A percentile compares a stretch with the other conserved stretches of the same genome.
These are phyloP conservation scores for Podospora pseudoanserina DNA, from an alignment of 495 filamentous ascomycete species.

Conservation along the genomic window DNA sequence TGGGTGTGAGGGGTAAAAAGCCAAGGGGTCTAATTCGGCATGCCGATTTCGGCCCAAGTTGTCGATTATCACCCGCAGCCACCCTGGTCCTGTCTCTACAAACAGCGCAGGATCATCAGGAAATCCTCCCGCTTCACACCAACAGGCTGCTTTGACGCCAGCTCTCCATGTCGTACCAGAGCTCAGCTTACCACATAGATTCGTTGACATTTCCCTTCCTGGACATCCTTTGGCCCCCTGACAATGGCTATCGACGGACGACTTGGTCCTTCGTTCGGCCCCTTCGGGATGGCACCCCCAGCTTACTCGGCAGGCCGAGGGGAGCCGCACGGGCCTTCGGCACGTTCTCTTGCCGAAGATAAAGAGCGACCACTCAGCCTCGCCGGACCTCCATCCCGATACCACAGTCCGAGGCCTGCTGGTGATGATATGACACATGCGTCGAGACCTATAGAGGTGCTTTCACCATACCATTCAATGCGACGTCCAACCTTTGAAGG, in stretches of 20 bases:
- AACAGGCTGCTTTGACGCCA: neutral
- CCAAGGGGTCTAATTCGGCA: slow-evolving; percentile 25
- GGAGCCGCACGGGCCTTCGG: neutral
- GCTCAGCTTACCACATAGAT: neutral
- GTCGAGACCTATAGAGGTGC: neutral
- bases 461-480: neutral
- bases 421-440: neutral
- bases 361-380: neutral
- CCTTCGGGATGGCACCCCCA: neutral
- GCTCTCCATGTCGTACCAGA: neutral
- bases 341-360: neutral
- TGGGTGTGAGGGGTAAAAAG: slow-evolving; percentile 25
- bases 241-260: neutral
- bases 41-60: slow-evolving; percentile 43
- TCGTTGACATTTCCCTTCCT: neutral
- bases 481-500: neutral
- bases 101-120: neutral
- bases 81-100: neutral
- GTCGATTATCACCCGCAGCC: slow-evolving; percentile 13
- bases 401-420: neutral
- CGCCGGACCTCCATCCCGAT: neutral
- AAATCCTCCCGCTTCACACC: neutral
- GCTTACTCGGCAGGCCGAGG: neutral
- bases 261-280: neutral
- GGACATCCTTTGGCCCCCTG: neutral